Conservation (phyloP, 305 asterid genomes). For the Nicotiana rustica region DNA sequence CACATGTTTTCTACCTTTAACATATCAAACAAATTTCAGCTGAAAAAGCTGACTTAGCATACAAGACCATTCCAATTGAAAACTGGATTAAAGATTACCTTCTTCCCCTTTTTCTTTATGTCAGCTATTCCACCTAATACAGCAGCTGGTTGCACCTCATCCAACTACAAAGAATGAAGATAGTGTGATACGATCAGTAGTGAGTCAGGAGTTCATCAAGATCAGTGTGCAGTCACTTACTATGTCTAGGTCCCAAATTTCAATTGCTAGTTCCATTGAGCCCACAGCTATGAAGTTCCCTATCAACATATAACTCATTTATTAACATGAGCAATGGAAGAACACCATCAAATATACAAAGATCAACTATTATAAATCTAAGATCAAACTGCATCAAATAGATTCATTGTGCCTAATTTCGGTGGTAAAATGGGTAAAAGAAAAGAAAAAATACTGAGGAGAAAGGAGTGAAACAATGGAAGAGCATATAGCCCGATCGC, state of each 20-base stretch:
- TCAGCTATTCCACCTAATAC: constrained; percentile 77
- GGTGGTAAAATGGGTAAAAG: too few species aligned
- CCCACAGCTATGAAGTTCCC: constrained; percentile 94
- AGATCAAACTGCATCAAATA: background rate
- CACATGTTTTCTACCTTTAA: background rate
- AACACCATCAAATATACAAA: background rate
- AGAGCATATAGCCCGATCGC: too few species aligned
- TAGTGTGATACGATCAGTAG: background rate
- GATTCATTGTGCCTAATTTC: background rate
- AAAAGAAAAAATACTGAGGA: too few species aligned
- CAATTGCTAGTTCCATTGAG: constrained; percentile 90
- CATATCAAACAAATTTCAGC: background rate
- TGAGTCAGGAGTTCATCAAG: constrained; percentile 12
- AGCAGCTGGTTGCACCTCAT: constrained; percentile 84
- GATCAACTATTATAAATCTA: too few species aligned
- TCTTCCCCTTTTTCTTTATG: constrained; percentile 77
- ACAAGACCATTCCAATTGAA: background rate
- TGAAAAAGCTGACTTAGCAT: background rate
- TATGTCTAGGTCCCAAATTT: constrained; percentile 96
- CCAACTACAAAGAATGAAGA: constrained; percentile 60
- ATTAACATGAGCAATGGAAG: constrained; percentile 16
- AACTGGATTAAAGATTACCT: constrained; percentile 51
- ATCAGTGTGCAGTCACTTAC: constrained; percentile 50
- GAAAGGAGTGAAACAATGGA: too few species aligned
- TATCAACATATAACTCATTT: constrained; percentile 41